These are phyloP conservation scores for Sugiyamaella americana DNA, from an alignment of 805 yeast species.

Conservation along the genomic window DNA sequence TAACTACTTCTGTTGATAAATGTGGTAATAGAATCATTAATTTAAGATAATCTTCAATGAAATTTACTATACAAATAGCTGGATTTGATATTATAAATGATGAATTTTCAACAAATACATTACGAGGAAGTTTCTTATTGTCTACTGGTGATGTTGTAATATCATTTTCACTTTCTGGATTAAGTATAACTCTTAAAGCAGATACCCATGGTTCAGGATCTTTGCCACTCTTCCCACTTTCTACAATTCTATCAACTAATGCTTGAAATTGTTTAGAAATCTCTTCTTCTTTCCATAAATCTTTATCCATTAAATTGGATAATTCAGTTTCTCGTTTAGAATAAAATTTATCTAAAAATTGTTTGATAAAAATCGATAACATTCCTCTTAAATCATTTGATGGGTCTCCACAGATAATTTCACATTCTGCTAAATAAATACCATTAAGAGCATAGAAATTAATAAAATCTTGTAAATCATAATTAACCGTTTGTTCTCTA, in stretches of 20 bases:
- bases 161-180: neutral
- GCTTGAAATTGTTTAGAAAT: conserved; percentile 44
- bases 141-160: neutral
- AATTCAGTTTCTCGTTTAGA: conserved; percentile 43
- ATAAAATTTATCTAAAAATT: conserved; percentile 53
- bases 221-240: conserved; percentile 34
- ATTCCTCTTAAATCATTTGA: conserved; percentile 59
- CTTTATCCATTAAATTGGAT: conserved; percentile 51
- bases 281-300: conserved; percentile 74
- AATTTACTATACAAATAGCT: conserved; percentile 35
- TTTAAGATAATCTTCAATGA: conserved; percentile 48
- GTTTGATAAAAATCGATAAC: conserved; percentile 58
- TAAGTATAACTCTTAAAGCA: conserved; percentile 19
- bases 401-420: conserved; percentile 65
- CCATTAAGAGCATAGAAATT: conserved; percentile 60
- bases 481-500: conserved; percentile 57
- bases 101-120: conserved; percentile 43
- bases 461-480: conserved; percentile 54
- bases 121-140: conserved; percentile 20
- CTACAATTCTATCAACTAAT: conserved; percentile 45
- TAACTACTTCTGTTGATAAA: conserved; percentile 24
- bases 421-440: conserved; percentile 75
- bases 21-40: conserved; percentile 53
- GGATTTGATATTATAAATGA: conserved; percentile 56
- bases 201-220: conserved; percentile 48